Base-by-base conservation (phyloP, 1,284 basidiomycete genomes). In the Megacollybia platyphylla region DNA sequence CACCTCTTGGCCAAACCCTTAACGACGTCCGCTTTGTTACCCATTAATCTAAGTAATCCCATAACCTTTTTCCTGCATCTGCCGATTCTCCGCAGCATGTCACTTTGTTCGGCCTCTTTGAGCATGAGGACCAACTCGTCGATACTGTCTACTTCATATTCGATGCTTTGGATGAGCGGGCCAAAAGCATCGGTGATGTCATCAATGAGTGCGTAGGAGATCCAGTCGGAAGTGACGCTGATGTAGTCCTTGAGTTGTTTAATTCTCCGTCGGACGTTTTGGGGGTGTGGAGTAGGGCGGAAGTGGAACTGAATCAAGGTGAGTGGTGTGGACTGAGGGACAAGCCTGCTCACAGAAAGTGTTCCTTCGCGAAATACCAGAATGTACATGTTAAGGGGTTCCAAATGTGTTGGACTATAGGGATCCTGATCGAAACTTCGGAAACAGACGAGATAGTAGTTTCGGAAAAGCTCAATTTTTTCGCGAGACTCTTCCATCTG, bases 191-290 rank as follows among this genome's bases (percentile, higher is more conserved):
- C 96, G 44, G 96, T 98, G 57, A 99, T 98, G 65, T 99, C 96
- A 64, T 99, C 96, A 57, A 99, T 98, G 46, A 99, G 79, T 11
- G 96, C 96, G 55, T 99, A 99, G 9, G 93, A 97, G 53, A 99
- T 98, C 96, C 96, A 99, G 64, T 99, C 96, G 3, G 92, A 96
- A 0, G 96, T 97, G 52, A 98, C 96, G 49, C 79, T 87, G 63
- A 99, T 98, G 65, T 97, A 98, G 68, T 98, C 96, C 59, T 96
- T 97, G 49, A 99, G 84, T 61, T 98, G 96, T 67, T 97, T 97
- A 61, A 99, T 99, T 28, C 96, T 87, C 32, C 94, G 74, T 8
- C 96, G 87, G 28, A 99, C 96, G 58, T 96, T 97, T 57, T 97
- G 92, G 1, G 96, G 93, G 57, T 98, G 96, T 0, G 96, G 91